Evolutionary conservation across 2,329 filamentous ascomycete genomes (phyloP), one percentile per base, ranked within the genome.

Genomic region (Cladosporium phlei): DNA sequence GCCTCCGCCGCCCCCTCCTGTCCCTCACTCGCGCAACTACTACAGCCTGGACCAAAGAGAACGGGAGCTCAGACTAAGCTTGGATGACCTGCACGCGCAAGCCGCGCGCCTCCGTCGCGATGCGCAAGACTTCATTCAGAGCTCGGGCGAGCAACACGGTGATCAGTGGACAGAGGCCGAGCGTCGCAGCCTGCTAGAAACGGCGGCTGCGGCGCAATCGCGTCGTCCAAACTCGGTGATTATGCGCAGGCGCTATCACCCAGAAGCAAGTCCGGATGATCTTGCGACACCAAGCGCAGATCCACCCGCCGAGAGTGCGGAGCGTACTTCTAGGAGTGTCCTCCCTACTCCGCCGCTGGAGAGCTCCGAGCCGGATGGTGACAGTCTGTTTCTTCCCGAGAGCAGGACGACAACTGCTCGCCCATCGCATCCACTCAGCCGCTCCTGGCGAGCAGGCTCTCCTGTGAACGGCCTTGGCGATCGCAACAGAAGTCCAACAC

Each of bases 381-480:
- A 60, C 29, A 53, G 55, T 44, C 29, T 54, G 1, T 54, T 56
- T 28, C 17, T 55, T 5, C 47, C 48, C 8, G 55, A 54, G 19
- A 39, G 29, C n/a, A 27, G 37, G 16, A 5, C 48, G 2, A 38
- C 45, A 6, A 38, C 32, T 12, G 48, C 48, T 16, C 49, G 53
- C 19, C 52, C 55, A n/a, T 5, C 24, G 4, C 60, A 64, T 49
- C 61, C 60, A 20, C 48, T 63, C 27, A 55, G 58, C 32, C 52
- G 58, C 32, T 52, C 59, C 5, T 63, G 59, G 60, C 53, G 49
- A 19, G 51, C 56, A 6, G 54, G 54, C 14, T 59, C 58, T 9
- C 58, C 58, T n/a, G 43, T 85, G 1, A 83, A 94, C 65, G 88
- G 88, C 3, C 76, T 95, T 12, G 89, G 88, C 28, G 88, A 95